Evolutionary conservation across 148 eudicot species (phyloP).

Genomic region (Rhododendron mucronatum): DNA sequence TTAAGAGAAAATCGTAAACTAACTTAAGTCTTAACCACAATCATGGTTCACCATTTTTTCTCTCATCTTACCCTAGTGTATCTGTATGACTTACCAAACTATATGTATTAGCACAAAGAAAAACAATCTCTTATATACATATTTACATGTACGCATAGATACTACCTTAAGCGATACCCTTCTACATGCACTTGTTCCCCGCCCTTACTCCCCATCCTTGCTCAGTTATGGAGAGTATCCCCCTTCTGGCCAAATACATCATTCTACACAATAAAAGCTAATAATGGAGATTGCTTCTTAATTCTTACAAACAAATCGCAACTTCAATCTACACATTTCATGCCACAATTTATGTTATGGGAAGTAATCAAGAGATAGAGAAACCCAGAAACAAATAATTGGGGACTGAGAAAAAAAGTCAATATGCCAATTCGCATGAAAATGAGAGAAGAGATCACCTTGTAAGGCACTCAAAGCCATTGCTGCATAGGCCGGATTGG

Average conservation of each 20-base stretch:
- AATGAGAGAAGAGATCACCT: constrained; percentile 36
- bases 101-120: neutral
- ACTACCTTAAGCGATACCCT: neutral
- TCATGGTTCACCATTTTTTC: neutral
- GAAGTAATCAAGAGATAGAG: neutral
- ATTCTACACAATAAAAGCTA: neutral
- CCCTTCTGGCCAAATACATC: neutral
- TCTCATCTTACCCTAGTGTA: neutral
- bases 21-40: neutral
- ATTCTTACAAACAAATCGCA: neutral
- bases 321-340: neutral
- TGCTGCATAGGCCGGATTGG: constrained; percentile 61
- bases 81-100: neutral
- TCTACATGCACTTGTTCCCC: neutral
- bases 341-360: neutral
- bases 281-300: neutral
- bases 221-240: neutral
- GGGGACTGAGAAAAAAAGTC: neutral
- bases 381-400: neutral
- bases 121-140: neutral
- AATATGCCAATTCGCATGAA: neutral
- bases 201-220: neutral
- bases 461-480: constrained; percentile 72
- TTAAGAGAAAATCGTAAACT: neutral
- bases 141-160: neutral